These are phyloP conservation scores for Amyloporia xantha DNA, from an alignment of 768 basidiomycete species.

Conservation along the genomic window DNA sequence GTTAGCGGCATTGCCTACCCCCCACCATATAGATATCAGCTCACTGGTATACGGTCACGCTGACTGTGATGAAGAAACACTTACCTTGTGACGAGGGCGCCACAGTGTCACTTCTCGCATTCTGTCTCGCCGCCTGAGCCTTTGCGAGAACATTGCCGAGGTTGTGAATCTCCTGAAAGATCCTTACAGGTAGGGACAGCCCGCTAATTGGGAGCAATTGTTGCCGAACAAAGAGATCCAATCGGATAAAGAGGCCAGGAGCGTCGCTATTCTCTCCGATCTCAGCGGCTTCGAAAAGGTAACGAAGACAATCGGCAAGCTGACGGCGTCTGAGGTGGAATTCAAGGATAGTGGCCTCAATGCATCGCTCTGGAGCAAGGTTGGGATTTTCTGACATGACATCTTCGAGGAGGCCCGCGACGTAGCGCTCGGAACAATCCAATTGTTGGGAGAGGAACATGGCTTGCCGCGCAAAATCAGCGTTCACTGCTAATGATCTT, in stretches of 20 bases:
- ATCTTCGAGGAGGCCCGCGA: conserved; percentile 61
- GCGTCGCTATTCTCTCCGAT: conserved; percentile 37
- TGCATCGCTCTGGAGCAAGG: conserved; percentile 43
- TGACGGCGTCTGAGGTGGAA: conserved; percentile 67
- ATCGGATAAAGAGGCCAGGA: conserved; percentile 42
- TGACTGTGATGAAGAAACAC: conserved; percentile 10
- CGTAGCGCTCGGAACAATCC: conserved; percentile 74
- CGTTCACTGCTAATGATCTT: conserved; percentile 63
- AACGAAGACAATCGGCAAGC: conserved; percentile 63
- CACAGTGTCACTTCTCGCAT: conserved; percentile 54
- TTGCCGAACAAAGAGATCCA: conserved; percentile 47
- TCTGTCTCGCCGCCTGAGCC: conserved; percentile 52
- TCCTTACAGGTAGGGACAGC: conserved; percentile 41
- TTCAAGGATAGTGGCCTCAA: conserved; percentile 61
- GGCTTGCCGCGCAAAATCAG: conserved; percentile 72
- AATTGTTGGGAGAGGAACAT: conserved; percentile 78
- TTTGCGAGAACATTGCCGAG: conserved; percentile 46
- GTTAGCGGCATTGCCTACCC: conserved; percentile 34
- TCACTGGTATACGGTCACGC: neutral
- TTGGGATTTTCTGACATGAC: conserved; percentile 64
- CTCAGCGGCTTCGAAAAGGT: conserved; percentile 60
- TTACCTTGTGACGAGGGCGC: conserved; percentile 51
- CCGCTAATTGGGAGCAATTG: conserved; percentile 45
- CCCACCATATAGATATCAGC: neutral
- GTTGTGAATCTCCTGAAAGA: conserved; percentile 60